phyloP scores from a whole-genome alignment of 495 filamentous ascomycete genomes.

The Penicillium simplicissimum region DNA sequence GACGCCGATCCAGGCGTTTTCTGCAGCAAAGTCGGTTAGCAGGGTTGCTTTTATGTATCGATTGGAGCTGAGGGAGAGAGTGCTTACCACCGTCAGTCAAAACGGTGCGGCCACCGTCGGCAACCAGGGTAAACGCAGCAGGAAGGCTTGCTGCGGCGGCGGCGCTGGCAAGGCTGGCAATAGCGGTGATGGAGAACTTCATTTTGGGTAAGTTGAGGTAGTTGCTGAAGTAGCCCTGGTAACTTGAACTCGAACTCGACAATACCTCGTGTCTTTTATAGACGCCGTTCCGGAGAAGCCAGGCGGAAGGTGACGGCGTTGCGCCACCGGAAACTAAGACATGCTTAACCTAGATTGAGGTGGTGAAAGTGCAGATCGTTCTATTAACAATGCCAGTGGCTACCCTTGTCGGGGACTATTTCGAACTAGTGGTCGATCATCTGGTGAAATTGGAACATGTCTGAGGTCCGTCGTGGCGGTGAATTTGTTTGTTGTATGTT shows the following conservation, averaged over 20 bases:
- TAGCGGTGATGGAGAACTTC: slow-evolving; percentile 35
- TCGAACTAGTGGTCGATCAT: slow-evolving; percentile 12
- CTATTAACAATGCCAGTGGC: slow-evolving; percentile 10
- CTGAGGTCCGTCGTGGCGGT: slow-evolving; percentile 3
- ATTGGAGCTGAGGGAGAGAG: not conserved
- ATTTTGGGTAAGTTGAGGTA: slow-evolving; percentile 18
- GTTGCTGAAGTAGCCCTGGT: not conserved
- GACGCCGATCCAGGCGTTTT: slow-evolving; percentile 27
- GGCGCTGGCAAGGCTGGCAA: slow-evolving; percentile 30
- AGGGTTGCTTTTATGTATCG: not conserved
- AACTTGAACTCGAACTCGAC: too few relatives aligned
- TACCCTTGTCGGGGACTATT: not conserved
- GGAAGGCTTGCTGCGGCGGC: slow-evolving; percentile 31
- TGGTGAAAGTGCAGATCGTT: slow-evolving; percentile 5
- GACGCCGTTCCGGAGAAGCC: not conserved
- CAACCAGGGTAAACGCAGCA: slow-evolving; percentile 35
- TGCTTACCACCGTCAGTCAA: slow-evolving; percentile 37
- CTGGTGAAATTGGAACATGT: slow-evolving; percentile 19
- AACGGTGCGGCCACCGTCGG: slow-evolving; percentile 33
- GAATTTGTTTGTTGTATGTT: not conserved
- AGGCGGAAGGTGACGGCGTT: not conserved
- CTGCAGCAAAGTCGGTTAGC: slow-evolving; percentile 7
- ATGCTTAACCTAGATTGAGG: slow-evolving; percentile 11
- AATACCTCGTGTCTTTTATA: not conserved
- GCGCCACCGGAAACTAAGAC: slow-evolving; percentile 12